These are phyloP conservation scores for Sphaceloma murrayae DNA, from an alignment of 2,329 filamentous ascomycete genomes.

Conservation along the genomic window DNA sequence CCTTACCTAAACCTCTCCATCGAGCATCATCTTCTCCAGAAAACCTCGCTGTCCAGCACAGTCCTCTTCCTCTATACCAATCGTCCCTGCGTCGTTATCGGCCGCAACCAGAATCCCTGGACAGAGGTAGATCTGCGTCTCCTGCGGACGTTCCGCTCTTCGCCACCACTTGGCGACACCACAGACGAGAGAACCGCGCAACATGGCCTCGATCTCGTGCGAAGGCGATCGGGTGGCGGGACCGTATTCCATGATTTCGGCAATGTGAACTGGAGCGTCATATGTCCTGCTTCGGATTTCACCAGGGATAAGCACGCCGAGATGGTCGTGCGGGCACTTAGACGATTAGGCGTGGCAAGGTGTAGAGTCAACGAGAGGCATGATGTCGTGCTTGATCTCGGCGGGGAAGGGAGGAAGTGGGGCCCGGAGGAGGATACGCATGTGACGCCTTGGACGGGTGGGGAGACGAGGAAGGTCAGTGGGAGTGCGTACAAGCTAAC, in stretches of 20 bases:
- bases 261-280: slow-evolving; percentile 92
- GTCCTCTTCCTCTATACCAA: slow-evolving; percentile 86
- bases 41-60: slow-evolving; percentile 59
- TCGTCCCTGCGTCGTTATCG: slow-evolving; percentile 76
- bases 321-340: slow-evolving; percentile 83
- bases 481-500: slow-evolving; percentile 95
- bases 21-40: slow-evolving; percentile 79
- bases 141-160: slow-evolving; percentile 33
- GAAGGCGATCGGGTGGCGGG: slow-evolving; percentile 79
- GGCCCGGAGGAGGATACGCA: slow-evolving; percentile 33
- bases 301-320: slow-evolving; percentile 79
- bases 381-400: slow-evolving; percentile 72
- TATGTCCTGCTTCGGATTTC: slow-evolving; percentile 66
- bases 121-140: slow-evolving; percentile 69
- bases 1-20: slow-evolving; percentile 88
- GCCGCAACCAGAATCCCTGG: slow-evolving; percentile 97
- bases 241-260: slow-evolving; percentile 89
- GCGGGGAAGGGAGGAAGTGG: slow-evolving; percentile 18
- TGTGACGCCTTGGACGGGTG: slow-evolving; percentile 34
- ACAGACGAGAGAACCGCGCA: neutral
- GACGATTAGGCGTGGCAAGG: slow-evolving; percentile 46
- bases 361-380: slow-evolving; percentile 79
- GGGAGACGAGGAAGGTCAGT: slow-evolving; percentile 57
- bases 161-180: neutral
- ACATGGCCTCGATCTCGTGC: slow-evolving; percentile 52